phyloP scores from a whole-genome alignment of 441 rosid genomes.

The Breynia disticha region DNA sequence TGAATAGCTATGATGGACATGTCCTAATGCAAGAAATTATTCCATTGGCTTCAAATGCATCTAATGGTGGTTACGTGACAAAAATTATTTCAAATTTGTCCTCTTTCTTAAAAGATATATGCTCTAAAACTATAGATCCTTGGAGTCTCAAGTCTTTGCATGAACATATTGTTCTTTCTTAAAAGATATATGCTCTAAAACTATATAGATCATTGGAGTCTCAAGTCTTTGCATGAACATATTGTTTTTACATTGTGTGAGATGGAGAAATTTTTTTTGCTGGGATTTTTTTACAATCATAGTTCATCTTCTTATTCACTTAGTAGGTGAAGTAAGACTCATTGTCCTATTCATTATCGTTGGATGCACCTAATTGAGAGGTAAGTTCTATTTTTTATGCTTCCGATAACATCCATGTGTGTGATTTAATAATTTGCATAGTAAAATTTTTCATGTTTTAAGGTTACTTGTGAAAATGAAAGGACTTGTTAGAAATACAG shows the following conservation, averaged over 20 bases:
- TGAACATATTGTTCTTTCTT: background rate
- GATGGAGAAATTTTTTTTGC: background rate
- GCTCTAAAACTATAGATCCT: background rate
- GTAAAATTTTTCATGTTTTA: too few species aligned
- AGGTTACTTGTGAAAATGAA: background rate
- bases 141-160: background rate
- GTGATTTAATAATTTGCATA: background rate
- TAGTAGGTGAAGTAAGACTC: background rate
- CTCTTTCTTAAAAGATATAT: background rate
- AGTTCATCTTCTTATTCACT: background rate
- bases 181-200: background rate
- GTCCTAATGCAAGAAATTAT: background rate
- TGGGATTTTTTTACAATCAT: background rate
- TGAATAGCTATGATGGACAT: constrained; percentile 3
- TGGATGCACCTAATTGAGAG: constrained; percentile 2
- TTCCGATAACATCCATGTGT: background rate
- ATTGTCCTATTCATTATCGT: background rate
- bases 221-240: background rate
- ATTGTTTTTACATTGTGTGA: background rate
- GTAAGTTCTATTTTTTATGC: background rate
- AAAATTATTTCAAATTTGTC: background rate
- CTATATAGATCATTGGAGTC: background rate
- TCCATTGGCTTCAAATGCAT: background rate
- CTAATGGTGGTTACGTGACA: background rate
- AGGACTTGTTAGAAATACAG: background rate